Evolutionary conservation across 352 stramenopile genomes (phyloP).

Genomic region (Phytophthora multivora): DNA sequence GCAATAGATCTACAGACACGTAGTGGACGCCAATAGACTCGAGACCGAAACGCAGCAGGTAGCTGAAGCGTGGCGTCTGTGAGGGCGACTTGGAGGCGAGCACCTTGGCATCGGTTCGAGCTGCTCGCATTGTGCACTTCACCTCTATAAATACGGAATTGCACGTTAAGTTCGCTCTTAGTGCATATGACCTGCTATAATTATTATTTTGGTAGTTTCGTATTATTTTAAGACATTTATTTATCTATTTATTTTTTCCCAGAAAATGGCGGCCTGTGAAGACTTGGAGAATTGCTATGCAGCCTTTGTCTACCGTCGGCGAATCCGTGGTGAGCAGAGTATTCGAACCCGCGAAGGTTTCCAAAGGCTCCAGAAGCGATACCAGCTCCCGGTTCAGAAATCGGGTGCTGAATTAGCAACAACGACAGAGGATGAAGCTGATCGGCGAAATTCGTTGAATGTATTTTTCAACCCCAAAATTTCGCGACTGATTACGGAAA

Average conservation of each 20-base stretch:
- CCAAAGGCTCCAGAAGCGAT: conserved; percentile 36
- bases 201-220: too few relatives aligned
- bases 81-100: neutral
- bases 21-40: conserved; percentile 58
- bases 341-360: conserved; percentile 35
- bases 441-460: conserved; percentile 23
- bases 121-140: neutral
- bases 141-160: neutral
- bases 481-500: conserved; percentile 43
- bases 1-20: conserved; percentile 56
- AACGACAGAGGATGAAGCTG: neutral
- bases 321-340: conserved; percentile 25
- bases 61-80: conserved; percentile 43
- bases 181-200: too few relatives aligned
- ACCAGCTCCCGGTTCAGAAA: conserved; percentile 8
- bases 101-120: neutral
- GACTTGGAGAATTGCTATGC: conserved; percentile 24
- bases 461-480: conserved; percentile 51
- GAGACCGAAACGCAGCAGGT: conserved; percentile 44
- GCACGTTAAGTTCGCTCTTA: too few relatives aligned
- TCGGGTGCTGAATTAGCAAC: neutral
- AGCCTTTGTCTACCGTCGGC: conserved; percentile 20
- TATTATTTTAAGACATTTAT: too few relatives aligned
- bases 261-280: conserved; percentile 5
- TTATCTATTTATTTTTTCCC: too few relatives aligned